Base-by-base conservation (phyloP, 495 filamentous ascomycete genomes). In the Penicillium alfredii region DNA sequence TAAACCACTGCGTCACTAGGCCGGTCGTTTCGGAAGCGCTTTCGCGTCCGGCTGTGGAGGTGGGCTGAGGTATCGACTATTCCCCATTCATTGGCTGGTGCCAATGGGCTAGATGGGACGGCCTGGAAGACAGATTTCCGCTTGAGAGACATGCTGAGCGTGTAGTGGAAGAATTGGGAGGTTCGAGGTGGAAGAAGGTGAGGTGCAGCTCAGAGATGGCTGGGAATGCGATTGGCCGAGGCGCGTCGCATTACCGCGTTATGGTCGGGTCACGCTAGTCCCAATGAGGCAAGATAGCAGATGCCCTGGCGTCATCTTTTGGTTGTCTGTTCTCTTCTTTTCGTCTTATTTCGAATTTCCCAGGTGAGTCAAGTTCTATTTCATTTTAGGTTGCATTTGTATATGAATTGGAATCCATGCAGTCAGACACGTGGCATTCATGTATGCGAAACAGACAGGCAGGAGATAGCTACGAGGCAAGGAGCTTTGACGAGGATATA, bases 1-100 rank as follows among this genome's bases (percentile, higher is more conserved):
- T 73, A 69, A 22, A 75, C 56, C 8, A 57, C 49, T 23, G 64
- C 49, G 4, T 73, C 68, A 15, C 63, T 58, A 0, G 72, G 72
- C 27, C 72, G 66, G 30, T 63, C 63, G 25, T 75, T 55, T 18
- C 69, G 60, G 37, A 68, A 68, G n/a, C 72, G 61, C 48, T 75
- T 75, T 40, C 66, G 59, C 19, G 72, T 75, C 5, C 72, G 68
- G 35, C 67, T 71, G 41, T 71, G 51, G 11, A 73, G 58, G 42
- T 74, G 60, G 23, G 61, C 56, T 12, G 64, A 60, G 17, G 45
- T 46, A 30, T 56, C 55, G 24, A 54, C 43, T 33, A 56, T 44
- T 25, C 48, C 49, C 35, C 45, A 44, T 25, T 45, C 46, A 13
- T 44, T 51, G 10, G 52, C 51, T 13, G 63, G 60, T 4, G 45